Evolutionary conservation across 257 asterid genomes (phyloP), one percentile per base, ranked within the genome.

Genomic region (Leonotis leonurus): DNA sequence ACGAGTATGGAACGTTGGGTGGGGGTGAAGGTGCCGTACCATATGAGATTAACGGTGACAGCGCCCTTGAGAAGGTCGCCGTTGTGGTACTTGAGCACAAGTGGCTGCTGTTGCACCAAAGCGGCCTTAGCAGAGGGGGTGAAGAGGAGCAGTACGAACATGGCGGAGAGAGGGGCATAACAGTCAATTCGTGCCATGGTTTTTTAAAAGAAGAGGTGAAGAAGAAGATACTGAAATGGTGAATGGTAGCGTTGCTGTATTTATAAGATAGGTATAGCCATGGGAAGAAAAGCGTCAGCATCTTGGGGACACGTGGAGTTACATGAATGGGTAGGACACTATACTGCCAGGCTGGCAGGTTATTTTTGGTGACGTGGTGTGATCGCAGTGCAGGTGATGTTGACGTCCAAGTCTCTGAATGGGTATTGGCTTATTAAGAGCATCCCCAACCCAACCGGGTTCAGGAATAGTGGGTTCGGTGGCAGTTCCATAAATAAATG

Each of bases 11-110:
- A 64, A 64, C 87, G 84, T 6, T 82, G 89, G 36, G 11, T 26
- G 14, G 93, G 82, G 5, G 89, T 73, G 62, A 85, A 85, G 11
- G 77, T 64, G 0, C 93, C 93, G 72, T 85, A 85, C 93, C 93
- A 85, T 36, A 82, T 70, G 57, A 85, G 74, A 40, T 82, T 80
- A 1, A 85, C 78, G 64, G 80, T 78, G 37, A 85, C 72, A 37
- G 80, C 60, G 29, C 93, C 89, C 57, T 82, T 85, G 1, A 85
- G 69, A 10, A 85, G 51, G 32, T 67, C 74, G 9, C 93, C 93
- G 68, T 80, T 72, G 25, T 85, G 93, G 78, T 85, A 85, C 26
- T 78, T 82, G 24, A 85, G 33, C 8, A 80, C 67, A 24, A 78
- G 72, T 24, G 89, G 93, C 58, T 76, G 87, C 45, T 82, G 67